Conservation (phyloP, 1,139 yeast species). For the Saccharomyces pastorianus region DNA sequence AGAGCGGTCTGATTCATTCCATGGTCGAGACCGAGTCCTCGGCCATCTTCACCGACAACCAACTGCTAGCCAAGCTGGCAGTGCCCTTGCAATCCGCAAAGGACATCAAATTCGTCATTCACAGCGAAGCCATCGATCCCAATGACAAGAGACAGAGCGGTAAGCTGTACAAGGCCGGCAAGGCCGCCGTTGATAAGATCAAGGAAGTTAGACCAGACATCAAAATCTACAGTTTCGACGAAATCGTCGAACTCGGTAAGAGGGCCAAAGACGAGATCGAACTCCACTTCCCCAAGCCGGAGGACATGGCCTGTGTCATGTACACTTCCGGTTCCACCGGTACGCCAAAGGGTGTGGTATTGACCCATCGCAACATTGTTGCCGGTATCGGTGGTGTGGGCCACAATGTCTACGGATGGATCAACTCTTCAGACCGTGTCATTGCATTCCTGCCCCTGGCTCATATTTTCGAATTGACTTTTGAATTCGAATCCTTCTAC, state of each 20-base stretch:
- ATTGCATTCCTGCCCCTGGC: conserved; percentile 92
- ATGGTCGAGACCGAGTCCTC: conserved; percentile 51
- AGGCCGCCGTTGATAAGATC: conserved; percentile 46
- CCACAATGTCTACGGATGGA: conserved; percentile 47
- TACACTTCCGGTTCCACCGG: conserved; percentile 99
- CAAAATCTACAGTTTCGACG: conserved; percentile 55
- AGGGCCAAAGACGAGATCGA: conserved; percentile 33
- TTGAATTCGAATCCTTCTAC: conserved; percentile 67
- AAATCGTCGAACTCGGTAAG: conserved; percentile 58
- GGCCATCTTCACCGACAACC: too few species aligned
- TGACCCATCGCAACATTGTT: conserved; percentile 67
- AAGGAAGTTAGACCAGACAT: conserved; percentile 68
- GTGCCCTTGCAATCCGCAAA: too few species aligned
- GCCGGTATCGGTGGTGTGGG: conserved; percentile 83
- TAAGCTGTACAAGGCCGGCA: conserved; percentile 38
- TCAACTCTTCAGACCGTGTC: conserved; percentile 54
- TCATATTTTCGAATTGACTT: conserved; percentile 86
- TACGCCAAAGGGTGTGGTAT: conserved; percentile 91
- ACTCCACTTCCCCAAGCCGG: conserved; percentile 49
- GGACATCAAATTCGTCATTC: too few species aligned
- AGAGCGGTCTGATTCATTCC: conserved; percentile 82
- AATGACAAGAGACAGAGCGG: too few species aligned
- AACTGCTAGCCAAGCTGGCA: too few species aligned
- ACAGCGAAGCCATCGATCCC: too few species aligned
- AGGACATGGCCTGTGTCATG: conserved; percentile 85